Conservation (phyloP, 1,284 basidiomycete species). For the Vanrija humicola region DNA sequence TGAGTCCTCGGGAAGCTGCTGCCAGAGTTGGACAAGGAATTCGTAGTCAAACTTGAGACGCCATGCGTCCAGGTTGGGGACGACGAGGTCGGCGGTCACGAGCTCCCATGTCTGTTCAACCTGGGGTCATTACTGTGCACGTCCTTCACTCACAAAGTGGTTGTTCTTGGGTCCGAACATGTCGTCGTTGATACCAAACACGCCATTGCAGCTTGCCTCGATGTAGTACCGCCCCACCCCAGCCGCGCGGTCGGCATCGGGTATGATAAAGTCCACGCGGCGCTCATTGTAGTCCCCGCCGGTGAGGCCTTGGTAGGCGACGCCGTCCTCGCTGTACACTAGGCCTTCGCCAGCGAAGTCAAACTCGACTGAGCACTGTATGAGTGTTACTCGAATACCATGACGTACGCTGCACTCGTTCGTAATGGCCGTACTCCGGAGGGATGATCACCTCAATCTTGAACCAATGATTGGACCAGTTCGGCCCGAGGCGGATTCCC, state of each 20-base stretch:
- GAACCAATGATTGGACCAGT: constrained; percentile 82
- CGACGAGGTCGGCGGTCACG: constrained; percentile 78
- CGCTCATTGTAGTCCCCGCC: constrained; percentile 56
- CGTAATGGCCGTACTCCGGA: background rate
- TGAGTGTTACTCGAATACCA: too few species aligned
- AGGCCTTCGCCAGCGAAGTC: constrained; percentile 88
- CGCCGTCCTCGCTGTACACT: constrained; percentile 71
- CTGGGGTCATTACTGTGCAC: too few species aligned
- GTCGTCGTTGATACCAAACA: constrained; percentile 62
- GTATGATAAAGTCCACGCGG: constrained; percentile 85
- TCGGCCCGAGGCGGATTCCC: constrained; percentile 11
- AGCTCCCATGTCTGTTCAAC: constrained; percentile 45
- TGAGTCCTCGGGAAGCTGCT: background rate
- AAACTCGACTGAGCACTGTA: constrained; percentile 60
- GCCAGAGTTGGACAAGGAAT: constrained; percentile 54
- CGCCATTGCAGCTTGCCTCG: constrained; percentile 73
- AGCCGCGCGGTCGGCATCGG: constrained; percentile 57
- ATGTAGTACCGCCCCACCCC: constrained; percentile 69
- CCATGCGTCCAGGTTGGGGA: constrained; percentile 74
- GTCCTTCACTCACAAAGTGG: background rate
- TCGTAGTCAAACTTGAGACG: constrained; percentile 59
- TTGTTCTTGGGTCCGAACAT: constrained; percentile 4
- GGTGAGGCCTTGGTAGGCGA: background rate
- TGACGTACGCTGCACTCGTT: background rate
- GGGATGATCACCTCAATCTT: constrained; percentile 60